These are phyloP conservation scores for Alisma plantagoaquatica DNA, from an alignment of 106 monocot genomes.

Conservation along the genomic window DNA sequence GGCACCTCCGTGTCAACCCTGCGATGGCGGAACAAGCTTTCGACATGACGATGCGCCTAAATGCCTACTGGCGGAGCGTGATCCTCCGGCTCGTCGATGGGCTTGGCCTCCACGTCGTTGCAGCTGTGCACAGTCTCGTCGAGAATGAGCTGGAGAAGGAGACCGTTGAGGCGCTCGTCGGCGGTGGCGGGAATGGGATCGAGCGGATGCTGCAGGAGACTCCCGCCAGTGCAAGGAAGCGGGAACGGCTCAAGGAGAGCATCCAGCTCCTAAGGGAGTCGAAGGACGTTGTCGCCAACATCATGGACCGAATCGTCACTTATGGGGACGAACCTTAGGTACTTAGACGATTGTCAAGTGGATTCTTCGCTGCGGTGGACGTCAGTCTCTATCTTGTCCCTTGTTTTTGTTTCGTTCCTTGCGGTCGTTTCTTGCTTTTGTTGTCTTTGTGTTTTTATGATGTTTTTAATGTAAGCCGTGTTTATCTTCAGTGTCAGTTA, in stretches of 20 bases:
- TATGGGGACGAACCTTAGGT: too few species aligned
- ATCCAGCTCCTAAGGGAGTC: conserved; percentile 39
- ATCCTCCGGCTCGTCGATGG: conserved; percentile 4
- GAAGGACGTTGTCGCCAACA: conserved; percentile 29
- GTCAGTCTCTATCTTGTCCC: too few species aligned
- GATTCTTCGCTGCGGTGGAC: too few species aligned
- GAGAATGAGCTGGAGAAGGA: conserved; percentile 27
- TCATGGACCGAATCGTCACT: conserved; percentile 51
- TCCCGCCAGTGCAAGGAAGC: conserved; percentile 24
- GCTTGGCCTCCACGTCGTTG: conserved; percentile 1
- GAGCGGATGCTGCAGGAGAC: conserved; percentile 46
- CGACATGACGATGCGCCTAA: conserved; percentile 7
- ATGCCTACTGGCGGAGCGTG: conserved; percentile 3
- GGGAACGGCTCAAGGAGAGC: conserved; percentile 40
- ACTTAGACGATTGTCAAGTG: too few species aligned
- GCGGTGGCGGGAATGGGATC: conserved; percentile 9
- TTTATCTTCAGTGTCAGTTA: too few species aligned
- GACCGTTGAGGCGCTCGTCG: conserved; percentile 23
- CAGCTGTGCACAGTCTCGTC: conserved; percentile 4
- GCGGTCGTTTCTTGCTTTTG: too few species aligned
- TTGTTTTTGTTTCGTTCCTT: too few species aligned
- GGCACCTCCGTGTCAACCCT: not conserved
- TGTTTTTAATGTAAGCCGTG: too few species aligned
- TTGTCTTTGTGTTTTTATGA: too few species aligned
- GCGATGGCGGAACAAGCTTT: conserved; percentile 3